Evolutionary conservation across 192 early-diverging fungal species (phyloP), one percentile per base, ranked within the genome.

Genomic region (Coemansia sp.): DNA sequence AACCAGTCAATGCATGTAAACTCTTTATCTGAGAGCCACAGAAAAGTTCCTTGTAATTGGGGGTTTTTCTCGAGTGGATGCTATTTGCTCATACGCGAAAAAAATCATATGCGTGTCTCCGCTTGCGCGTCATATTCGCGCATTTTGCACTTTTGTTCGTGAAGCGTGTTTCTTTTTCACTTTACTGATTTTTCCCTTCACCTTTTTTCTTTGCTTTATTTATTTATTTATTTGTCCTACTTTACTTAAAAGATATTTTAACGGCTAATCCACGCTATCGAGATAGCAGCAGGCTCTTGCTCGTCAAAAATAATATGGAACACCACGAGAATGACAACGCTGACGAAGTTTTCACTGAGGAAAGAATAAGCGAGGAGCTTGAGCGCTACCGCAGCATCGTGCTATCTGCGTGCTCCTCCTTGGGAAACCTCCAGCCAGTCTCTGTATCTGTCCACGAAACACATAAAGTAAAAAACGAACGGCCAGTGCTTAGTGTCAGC

Each of bases 391-490:
- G 77, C 53, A 67, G 37, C 52, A 68, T 80, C 60, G 68, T 95
- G 20, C 80, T 93, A n/a, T 89, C 88, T 26, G 88, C 90, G 10
- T 93, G 92, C 66, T 76, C 87, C n/a, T 92, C 94, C 0, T 77
- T 94, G 9, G 94, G 94, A 53, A 91, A 91, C 43, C 83, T 87
- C 42, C 88, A 92, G 72, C 85, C 88, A 21, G 58, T 59, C 2
- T 68, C 77, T 2, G 48, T 26, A 23, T 23, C 48, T 26, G 25
- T 26, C 48, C 21, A 51, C 8, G 46, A 66, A 6, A 3, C 49
- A 2, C 25, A 9, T 13, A 51, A 26, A 13, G 10, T 25, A 51
- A 51, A 26, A 13, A 51, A 15, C 7, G 23, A 49, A 0, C 43
- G 23, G 1, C 20, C 37, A 0, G 55, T 77, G 8, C 76, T 72